Percentiles rank a stretch among this genome's conserved stretches.
Evolutionary conservation across 1,284 basidiomycete genomes (phyloP).

Genomic region (Pulchroboletus neoregius): DNA sequence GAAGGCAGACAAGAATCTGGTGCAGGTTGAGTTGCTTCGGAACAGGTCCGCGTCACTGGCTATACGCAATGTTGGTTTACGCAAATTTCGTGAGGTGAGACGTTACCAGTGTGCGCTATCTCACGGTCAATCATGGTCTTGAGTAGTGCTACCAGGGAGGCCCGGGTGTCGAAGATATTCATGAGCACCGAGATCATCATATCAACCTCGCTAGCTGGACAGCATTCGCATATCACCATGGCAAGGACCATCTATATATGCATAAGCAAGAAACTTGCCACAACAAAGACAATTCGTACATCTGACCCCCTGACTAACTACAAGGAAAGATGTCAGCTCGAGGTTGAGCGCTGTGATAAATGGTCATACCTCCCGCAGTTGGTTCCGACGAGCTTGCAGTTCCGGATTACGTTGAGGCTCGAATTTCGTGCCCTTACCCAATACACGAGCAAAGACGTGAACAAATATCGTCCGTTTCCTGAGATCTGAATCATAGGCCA

Average conservation of each 20-base stretch:
- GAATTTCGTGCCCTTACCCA: constrained; percentile 76
- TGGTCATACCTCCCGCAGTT: constrained; percentile 60
- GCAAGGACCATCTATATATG: constrained; percentile 64
- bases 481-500: constrained; percentile 76
- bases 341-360: neutral
- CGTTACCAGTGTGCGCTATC: constrained; percentile 68
- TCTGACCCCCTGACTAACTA: constrained; percentile 73
- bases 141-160: constrained; percentile 69
- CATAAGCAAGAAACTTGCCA: constrained; percentile 8
- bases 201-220: constrained; percentile 74
- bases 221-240: constrained; percentile 82
- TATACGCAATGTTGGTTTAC: constrained; percentile 32
- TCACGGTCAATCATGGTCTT: constrained; percentile 85
- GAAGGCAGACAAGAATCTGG: constrained; percentile 80
- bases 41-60: constrained; percentile 80
- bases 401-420: constrained; percentile 54
- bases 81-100: neutral
- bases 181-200: constrained; percentile 84
- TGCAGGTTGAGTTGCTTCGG: constrained; percentile 82
- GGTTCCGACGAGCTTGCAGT: constrained; percentile 50
- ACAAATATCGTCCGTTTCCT: constrained; percentile 80
- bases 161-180: constrained; percentile 79
- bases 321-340: constrained; percentile 5
- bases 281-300: constrained; percentile 36
- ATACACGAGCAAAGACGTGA: constrained; percentile 82